phyloP scores from a whole-genome alignment of 768 basidiomycete genomes.

The Cystofilobasidium bisporidii region DNA sequence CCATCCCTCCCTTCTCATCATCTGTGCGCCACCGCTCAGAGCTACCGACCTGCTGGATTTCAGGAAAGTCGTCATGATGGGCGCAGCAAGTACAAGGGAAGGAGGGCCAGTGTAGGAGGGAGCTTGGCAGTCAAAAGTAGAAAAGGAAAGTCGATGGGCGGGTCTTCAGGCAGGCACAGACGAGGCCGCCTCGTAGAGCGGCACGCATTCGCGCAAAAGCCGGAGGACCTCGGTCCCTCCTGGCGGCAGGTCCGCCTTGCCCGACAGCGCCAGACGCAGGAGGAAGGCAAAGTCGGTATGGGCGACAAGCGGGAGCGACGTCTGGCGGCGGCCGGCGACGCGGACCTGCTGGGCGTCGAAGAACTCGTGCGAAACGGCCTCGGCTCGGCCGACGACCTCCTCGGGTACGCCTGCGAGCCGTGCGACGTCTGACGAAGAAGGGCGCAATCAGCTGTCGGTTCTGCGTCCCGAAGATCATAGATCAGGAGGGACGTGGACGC shows the following conservation, averaged over 20 bases:
- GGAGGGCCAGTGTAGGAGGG: too few species aligned
- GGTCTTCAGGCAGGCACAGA: not conserved
- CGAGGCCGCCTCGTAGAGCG: conserved; percentile 12
- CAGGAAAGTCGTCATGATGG: too few species aligned
- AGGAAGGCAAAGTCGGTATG: conserved; percentile 89
- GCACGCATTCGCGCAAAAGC: conserved; percentile 11
- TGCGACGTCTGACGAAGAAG: conserved; percentile 51
- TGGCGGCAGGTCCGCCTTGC: not conserved
- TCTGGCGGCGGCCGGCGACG: conserved; percentile 46
- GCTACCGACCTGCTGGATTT: too few species aligned
- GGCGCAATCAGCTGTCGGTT: too few species aligned
- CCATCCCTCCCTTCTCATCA: too few species aligned
- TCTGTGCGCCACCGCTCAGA: too few species aligned
- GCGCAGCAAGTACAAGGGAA: too few species aligned
- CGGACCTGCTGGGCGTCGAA: conserved; percentile 63
- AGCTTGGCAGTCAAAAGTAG: too few species aligned
- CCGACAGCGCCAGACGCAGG: conserved; percentile 33
- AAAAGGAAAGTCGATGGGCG: not conserved
- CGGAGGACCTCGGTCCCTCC: conserved; percentile 16
- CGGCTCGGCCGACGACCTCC: conserved; percentile 73
- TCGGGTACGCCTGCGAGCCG: conserved; percentile 81
- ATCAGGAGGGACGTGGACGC: too few species aligned
- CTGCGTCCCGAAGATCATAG: too few species aligned
- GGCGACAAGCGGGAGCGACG: conserved; percentile 61
- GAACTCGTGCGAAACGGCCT: conserved; percentile 76